A percentile compares a stretch with the other conserved stretches of the same genome.
Conservation (phyloP, 306 rosid genomes). For the Corylus heterophylla region DNA sequence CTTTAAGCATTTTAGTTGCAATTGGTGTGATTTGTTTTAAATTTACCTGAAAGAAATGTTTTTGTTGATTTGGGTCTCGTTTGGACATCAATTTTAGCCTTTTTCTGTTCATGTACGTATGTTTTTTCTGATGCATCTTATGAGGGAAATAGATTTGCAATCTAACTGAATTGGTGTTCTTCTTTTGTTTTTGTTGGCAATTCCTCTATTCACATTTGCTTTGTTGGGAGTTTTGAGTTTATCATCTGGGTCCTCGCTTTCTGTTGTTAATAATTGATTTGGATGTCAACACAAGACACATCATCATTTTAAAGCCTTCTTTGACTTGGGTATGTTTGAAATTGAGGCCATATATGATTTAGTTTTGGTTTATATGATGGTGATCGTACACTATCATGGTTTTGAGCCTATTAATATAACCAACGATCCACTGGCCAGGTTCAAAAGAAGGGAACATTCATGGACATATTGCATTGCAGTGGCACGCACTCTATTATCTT, state of each 20-base stretch:
- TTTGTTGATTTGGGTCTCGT: not conserved
- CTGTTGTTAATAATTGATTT: not conserved
- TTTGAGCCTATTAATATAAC: not conserved
- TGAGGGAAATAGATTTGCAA: not conserved
- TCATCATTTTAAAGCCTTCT: not conserved
- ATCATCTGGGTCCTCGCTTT: not conserved
- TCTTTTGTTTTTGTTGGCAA: not conserved
- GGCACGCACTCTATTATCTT: not conserved
- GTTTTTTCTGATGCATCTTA: not conserved
- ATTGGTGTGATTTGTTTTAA: constrained; percentile 7
- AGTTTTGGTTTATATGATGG: not conserved
- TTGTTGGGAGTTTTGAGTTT: constrained; percentile 11
- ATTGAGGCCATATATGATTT: not conserved
- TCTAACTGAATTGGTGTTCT: not conserved
- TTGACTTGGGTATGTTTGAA: not conserved
- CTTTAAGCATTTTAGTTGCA: constrained; percentile 23
- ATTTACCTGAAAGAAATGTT: too few species aligned
- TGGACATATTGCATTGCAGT: not conserved
- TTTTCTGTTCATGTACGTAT: not conserved
- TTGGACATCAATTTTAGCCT: not conserved
- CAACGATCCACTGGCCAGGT: not conserved
- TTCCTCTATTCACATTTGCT: constrained; percentile 15
- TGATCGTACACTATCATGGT: not conserved
- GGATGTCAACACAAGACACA: not conserved
- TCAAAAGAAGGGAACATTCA: not conserved